phyloP scores from a whole-genome alignment of 2,329 filamentous ascomycete species.

The Botrytis tulipae region DNA sequence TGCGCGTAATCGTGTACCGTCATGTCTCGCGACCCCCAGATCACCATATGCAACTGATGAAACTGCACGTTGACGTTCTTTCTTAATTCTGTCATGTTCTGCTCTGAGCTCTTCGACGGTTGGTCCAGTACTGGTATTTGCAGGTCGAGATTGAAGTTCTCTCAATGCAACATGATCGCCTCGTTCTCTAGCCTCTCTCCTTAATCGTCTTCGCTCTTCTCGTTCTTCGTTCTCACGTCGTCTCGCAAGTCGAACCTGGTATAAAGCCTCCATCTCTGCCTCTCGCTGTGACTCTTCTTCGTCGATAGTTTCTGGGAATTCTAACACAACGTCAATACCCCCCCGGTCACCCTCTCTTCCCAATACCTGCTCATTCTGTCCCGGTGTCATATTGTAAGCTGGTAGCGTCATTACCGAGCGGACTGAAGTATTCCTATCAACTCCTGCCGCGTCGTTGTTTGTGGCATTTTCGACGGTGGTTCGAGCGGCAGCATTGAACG shows the following conservation, averaged over 20 bases:
- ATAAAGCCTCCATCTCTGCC: conserved; percentile 88
- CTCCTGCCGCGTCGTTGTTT: conserved; percentile 38
- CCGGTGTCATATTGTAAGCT: conserved; percentile 71
- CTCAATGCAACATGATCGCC: conserved; percentile 70
- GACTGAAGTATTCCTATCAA: conserved; percentile 82
- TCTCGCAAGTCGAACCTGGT: conserved; percentile 80
- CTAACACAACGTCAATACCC: conserved; percentile 87
- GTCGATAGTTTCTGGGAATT: conserved; percentile 76
- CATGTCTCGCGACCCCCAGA: conserved; percentile 71
- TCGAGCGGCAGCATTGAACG: conserved; percentile 22
- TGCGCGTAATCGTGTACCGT: conserved; percentile 72
- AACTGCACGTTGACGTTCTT: conserved; percentile 63
- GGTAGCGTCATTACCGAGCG: conserved; percentile 94
- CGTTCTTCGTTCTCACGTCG: conserved; percentile 73
- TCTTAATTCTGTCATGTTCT: conserved; percentile 56
- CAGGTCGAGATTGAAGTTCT: conserved; percentile 55
- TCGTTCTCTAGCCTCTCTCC: conserved; percentile 68
- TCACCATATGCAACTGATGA: conserved; percentile 76
- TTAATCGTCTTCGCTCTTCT: conserved; percentile 67
- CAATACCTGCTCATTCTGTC: conserved; percentile 76
- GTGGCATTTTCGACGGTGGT: conserved; percentile 14
- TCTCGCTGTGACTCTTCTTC: conserved; percentile 77
- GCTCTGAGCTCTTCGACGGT: conserved; percentile 58
- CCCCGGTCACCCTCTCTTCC: conserved; percentile 87
- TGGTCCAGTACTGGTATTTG: conserved; percentile 43